Percentiles rank a stretch among this genome's conserved stretches.
These are phyloP conservation scores for Hypoxylon sp. DNA, from an alignment of 2,329 filamentous ascomycete genomes.

Conservation along the genomic window DNA sequence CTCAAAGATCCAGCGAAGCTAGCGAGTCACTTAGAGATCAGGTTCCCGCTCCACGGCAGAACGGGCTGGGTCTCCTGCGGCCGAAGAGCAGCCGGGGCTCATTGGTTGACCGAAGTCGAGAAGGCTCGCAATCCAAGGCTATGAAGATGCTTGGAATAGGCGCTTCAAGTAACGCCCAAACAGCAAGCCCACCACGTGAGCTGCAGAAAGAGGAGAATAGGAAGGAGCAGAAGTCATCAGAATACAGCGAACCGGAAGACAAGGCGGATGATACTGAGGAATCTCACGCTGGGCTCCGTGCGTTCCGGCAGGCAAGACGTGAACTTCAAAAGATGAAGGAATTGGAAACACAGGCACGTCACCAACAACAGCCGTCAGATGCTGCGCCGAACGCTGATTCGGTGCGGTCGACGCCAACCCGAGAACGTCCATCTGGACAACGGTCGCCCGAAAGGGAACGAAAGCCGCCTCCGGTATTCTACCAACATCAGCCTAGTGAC, in stretches of 20 bases:
- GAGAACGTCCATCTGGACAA: constrained; percentile 50
- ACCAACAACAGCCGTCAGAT: constrained; percentile 53
- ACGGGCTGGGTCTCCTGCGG: constrained; percentile 74
- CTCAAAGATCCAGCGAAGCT: constrained; percentile 55
- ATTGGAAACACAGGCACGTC: constrained; percentile 63
- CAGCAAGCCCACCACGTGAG: constrained; percentile 38
- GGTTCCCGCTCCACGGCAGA: constrained; percentile 59
- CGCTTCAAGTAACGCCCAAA: constrained; percentile 55
- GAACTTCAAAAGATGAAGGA: constrained; percentile 71
- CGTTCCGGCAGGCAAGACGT: constrained; percentile 70
- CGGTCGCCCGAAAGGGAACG: constrained; percentile 62
- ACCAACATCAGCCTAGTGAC: constrained; percentile 62
- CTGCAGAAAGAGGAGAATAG: constrained; percentile 29
- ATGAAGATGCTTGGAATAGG: constrained; percentile 74
- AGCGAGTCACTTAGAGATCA: constrained; percentile 51
- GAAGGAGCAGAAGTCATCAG: constrained; percentile 19
- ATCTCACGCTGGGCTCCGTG: constrained; percentile 66
- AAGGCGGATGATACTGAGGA: constrained; percentile 43
- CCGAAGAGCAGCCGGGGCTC: constrained; percentile 78
- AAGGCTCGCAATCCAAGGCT: constrained; percentile 65
- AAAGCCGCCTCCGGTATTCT: constrained; percentile 61
- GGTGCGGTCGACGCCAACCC: constrained; percentile 42
- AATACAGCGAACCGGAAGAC: constrained; percentile 37
- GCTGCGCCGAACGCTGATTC: constrained; percentile 43
- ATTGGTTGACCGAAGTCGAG: constrained; percentile 64